Percentiles rank a stretch among this genome's conserved stretches.
These are phyloP conservation scores for Quillaja saponaria DNA, from an alignment of 306 rosid species.

Conservation along the genomic window DNA sequence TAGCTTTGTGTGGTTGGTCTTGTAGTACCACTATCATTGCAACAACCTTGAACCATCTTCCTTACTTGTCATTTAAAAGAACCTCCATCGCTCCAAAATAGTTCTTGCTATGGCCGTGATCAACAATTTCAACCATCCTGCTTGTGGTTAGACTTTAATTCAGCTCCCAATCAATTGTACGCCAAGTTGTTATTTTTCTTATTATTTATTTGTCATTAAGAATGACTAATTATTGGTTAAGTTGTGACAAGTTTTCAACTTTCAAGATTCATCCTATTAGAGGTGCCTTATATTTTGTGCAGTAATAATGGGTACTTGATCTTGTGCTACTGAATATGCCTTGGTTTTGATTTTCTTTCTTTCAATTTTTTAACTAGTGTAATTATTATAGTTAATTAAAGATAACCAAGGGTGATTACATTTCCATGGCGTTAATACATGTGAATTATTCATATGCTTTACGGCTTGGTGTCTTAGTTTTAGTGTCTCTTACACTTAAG, in stretches of 20 bases:
- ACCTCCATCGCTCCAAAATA: conserved; percentile 82
- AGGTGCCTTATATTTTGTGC: conserved; percentile 88
- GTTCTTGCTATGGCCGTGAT: conserved; percentile 90
- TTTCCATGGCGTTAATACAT: too few relatives aligned
- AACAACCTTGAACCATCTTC: too few relatives aligned
- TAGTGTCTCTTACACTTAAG: too few relatives aligned
- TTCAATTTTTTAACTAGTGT: too few relatives aligned
- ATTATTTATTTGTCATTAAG: conserved; percentile 65
- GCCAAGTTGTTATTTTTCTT: conserved; percentile 68
- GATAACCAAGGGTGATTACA: too few relatives aligned
- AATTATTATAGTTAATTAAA: too few relatives aligned
- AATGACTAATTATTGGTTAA: conserved; percentile 70
- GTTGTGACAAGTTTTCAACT: conserved; percentile 53
- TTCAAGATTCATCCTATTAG: conserved; percentile 77
- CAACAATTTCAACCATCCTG: conserved; percentile 37
- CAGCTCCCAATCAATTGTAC: conserved; percentile 53
- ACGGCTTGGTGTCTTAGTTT: too few relatives aligned
- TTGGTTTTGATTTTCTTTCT: too few relatives aligned
- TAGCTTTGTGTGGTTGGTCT: too few relatives aligned
- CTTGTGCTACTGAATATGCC: too few relatives aligned
- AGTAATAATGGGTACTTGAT: conserved; percentile 86
- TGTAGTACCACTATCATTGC: too few relatives aligned
- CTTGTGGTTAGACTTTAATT: conserved; percentile 53
- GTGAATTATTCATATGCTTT: too few relatives aligned
- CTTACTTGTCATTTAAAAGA: neutral